Base-by-base conservation (phyloP, 352 stramenopile species). In the Phytophthora ramorum region DNA sequence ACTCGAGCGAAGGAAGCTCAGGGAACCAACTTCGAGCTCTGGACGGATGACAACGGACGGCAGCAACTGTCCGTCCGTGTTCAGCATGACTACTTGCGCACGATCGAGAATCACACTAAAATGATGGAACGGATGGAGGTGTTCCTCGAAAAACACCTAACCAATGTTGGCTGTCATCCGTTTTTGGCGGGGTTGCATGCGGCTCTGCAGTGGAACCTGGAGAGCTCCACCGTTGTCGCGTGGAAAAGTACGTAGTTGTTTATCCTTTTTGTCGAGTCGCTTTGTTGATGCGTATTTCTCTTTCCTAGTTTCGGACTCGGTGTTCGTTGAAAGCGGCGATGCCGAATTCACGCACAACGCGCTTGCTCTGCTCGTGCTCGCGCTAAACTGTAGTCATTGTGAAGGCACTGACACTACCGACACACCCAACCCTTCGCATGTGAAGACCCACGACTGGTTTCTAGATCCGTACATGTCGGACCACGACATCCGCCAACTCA, bases 381-480 rank as follows among this genome's bases (percentile, higher is more conserved):
- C 55, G 6, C 71, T 91, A 2, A 92, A 91, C 66, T 92, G 84
- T 35, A 81, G 79, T 20, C 85, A 93, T 46, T 73, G 66, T 41
- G 49, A 62, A 41, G 62, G 41, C 28, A n/a, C 69, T 7, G 48
- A 34, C n/a, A 71, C 43, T 20, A 54, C n/a, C 12, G 34, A 41
- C 3, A 9, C 48, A 16, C 52, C 47, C 7, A 44, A 44, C 8
- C 16, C 16, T 20, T 20, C n/a, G n/a, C 38, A 20, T 44, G 55
- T 85, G 12, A 81, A 76, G 41, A 75, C 68, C 40, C 79, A 80
- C n/a, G 43, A 79, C 12, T 93, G 85, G 85, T 67, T 79, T 62
- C 56, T 91, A 10, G 83, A 93, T 43, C 79, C 83, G 32, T 93
- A 91, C 69, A 76, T 93, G 51, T 93, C 85, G 19, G 83, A 93